Percentiles rank a stretch among this genome's conserved stretches.
Conservation (phyloP, 2,329 filamentous ascomycete genomes). For the Fusarium sp. region DNA sequence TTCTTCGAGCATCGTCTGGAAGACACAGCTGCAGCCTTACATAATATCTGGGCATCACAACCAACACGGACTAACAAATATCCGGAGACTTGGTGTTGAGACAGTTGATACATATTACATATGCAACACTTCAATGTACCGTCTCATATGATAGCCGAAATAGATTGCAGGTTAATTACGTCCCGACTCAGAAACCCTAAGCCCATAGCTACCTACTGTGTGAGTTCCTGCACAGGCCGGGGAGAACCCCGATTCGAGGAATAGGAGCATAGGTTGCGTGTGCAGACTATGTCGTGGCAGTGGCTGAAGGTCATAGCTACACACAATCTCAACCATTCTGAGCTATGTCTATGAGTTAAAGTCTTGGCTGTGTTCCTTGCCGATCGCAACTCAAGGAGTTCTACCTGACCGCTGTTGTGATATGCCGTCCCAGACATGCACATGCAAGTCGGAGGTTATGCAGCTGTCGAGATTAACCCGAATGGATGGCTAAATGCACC, state of each 20-base stretch:
- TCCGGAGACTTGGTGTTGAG: background rate
- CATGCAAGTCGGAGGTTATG: background rate
- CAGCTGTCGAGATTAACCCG: background rate
- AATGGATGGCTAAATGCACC: conserved; percentile 25
- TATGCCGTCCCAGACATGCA: background rate
- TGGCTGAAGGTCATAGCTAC: background rate
- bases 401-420: conserved; percentile 13
- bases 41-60: background rate
- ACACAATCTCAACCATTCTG: conserved; percentile 15
- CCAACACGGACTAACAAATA: conserved; percentile 15
- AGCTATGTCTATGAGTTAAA: conserved; percentile 1
- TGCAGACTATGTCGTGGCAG: background rate
- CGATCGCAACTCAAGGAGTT: conserved; percentile 9
- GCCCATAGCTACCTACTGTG: background rate
- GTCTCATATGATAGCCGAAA: conserved; percentile 13
- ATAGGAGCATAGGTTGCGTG: background rate
- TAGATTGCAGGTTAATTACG: conserved; percentile 21
- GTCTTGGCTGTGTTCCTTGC: conserved; percentile 8
- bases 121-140: no score
- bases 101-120: no score
- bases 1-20: conserved; percentile 43
- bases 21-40: background rate
- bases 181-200: conserved; percentile 13
- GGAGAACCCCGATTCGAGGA: conserved; percentile 8
- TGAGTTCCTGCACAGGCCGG: conserved; percentile 3